Evolutionary conservation across 208 protist genomes (phyloP), one percentile per base, ranked within the genome.

Genomic region (Trypanosoma melophagium): DNA sequence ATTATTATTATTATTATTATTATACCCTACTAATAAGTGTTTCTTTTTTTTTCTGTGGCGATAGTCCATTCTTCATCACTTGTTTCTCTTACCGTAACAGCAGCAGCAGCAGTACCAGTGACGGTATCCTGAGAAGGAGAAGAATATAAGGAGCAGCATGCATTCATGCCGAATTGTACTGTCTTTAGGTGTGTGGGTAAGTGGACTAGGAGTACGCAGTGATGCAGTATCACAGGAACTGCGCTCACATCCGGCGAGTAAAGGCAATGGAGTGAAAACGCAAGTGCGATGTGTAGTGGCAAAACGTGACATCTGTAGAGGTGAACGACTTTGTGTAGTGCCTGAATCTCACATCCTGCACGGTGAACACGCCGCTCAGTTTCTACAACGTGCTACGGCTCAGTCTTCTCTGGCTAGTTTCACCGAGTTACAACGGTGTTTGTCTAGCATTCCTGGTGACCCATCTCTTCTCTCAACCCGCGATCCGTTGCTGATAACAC

Each of bases 241-340:
- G 16, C 56, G 56, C 25, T 83, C 51, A 59, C 61, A 54, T 53
- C 28, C 28, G 1, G 75, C 61, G 47, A n/a, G 42, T 24, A 60
- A 51, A 22, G 50, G 28, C 4, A 53, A 58, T 35, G 60, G 38
- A 13, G 22, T 42, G 4, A 16, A 47, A 8, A 22, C 73, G 52
- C 82, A 85, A 41, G 72, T 92, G 52, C 89, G 89, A n/a, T 71
- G 77, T 19, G 35, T 92, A 8, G 72, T 95, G 14, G 86, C 89
- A 7, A 60, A 52, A 25, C 63, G 57, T 19, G 42, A 52, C 68
- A 76, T 95, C 53, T 76, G 65, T 31, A 79, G 86, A 22, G 89
- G 89, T 12, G 86, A 95, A 65, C 74, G 67, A 42, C 63, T 95
- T 14, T 79, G 69, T 9, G 75, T 76, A 5, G 72, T 95, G 3